Percentiles rank a stretch among this genome's conserved stretches.
These are phyloP conservation scores for Aspergillus incahuasiensis DNA, from an alignment of 495 filamentous ascomycete genomes.

Conservation along the genomic window DNA sequence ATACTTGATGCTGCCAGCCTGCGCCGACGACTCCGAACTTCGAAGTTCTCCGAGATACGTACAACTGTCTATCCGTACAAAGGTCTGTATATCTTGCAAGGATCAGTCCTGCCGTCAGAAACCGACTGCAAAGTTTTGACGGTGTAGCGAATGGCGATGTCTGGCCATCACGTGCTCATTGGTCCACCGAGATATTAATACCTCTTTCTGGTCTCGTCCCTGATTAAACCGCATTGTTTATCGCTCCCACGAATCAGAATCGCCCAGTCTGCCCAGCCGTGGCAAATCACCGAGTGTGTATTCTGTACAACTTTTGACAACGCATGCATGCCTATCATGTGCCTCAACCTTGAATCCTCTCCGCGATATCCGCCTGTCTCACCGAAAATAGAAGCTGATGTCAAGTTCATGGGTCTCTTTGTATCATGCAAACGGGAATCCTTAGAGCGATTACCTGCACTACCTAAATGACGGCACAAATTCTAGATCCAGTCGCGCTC, in stretches of 20 bases:
- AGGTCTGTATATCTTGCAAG: no score
- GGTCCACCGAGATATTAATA: not conserved
- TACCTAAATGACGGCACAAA: not conserved
- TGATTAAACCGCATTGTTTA: not conserved
- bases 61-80: no score
- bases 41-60: no score
- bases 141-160: not conserved
- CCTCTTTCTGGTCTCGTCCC: not conserved
- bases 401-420: not conserved
- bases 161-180: not conserved
- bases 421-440: not conserved
- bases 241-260: not conserved
- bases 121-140: not conserved
- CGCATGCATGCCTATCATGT: not conserved
- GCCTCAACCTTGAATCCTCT: not conserved
- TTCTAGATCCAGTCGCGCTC: not conserved
- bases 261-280: not conserved
- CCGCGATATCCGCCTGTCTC: not conserved
- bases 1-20: not conserved
- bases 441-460: no score
- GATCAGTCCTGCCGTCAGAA: no score
- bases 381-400: conserved; percentile 14
- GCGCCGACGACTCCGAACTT: not conserved
- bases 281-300: not conserved
- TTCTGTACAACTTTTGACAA: not conserved